Percentiles rank a stretch among this genome's conserved stretches.
phyloP scores from a whole-genome alignment of 2,329 filamentous ascomycete genomes.

The Cadophora sp. region DNA sequence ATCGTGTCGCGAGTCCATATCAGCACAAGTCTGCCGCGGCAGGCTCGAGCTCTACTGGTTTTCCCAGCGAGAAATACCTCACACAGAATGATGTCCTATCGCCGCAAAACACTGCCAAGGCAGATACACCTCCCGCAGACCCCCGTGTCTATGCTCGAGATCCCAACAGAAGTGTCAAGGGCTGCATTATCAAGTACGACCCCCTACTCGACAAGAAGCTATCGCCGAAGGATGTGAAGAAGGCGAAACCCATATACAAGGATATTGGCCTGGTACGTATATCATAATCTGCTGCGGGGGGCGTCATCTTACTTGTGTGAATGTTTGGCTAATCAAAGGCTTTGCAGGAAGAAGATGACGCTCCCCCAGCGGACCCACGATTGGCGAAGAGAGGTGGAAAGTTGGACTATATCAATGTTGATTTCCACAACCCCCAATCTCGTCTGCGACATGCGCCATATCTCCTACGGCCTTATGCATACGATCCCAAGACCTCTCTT shows the following conservation, averaged over 20 bases:
- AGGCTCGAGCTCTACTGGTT: slow-evolving; percentile 45
- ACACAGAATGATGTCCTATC: slow-evolving; percentile 43
- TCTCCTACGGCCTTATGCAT: slow-evolving; percentile 79
- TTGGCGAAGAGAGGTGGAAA: slow-evolving; percentile 69
- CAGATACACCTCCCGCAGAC: slow-evolving; percentile 34
- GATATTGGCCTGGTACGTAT: slow-evolving; percentile 72
- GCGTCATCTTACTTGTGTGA: slow-evolving; percentile 64
- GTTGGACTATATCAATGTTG: slow-evolving; percentile 71
- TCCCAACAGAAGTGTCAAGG: slow-evolving; percentile 59
- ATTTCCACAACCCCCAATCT: slow-evolving; percentile 73
- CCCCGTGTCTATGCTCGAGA: slow-evolving; percentile 60
- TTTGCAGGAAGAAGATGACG: slow-evolving; percentile 81
- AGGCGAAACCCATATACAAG: slow-evolving; percentile 65
- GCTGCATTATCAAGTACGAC: slow-evolving; percentile 67
- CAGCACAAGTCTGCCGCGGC: slow-evolving; percentile 46
- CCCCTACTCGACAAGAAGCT: slow-evolving; percentile 49
- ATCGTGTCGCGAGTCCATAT: slow-evolving; percentile 61
- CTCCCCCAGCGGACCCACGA: slow-evolving; percentile 82
- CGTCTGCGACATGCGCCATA: slow-evolving; percentile 77
- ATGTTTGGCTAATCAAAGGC: slow-evolving; percentile 62
- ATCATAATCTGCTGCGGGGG: slow-evolving; percentile 52
- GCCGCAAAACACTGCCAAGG: slow-evolving; percentile 32
- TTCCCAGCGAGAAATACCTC: slow-evolving; percentile 30
- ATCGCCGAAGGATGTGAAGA: slow-evolving; percentile 60
- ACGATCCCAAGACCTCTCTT: slow-evolving; percentile 82